Conservation (phyloP, 768 basidiomycete species). For the Grammothele lineata region DNA sequence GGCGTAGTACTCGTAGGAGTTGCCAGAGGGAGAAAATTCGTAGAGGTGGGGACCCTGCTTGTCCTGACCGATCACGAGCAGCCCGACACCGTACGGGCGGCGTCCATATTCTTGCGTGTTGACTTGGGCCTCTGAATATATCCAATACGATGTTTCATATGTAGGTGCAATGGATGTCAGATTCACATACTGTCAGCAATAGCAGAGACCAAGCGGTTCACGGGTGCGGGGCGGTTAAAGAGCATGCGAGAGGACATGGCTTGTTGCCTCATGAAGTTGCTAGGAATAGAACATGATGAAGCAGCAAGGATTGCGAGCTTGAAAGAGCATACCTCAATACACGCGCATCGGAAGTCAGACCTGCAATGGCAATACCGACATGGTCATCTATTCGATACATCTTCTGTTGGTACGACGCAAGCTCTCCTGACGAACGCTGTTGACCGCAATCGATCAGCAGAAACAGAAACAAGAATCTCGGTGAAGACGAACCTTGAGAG, state of each 20-base stretch:
- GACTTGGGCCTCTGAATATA: constrained; percentile 94
- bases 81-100: constrained; percentile 96
- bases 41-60: constrained; percentile 96
- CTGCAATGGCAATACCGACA: constrained; percentile 98
- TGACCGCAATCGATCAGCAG: neutral
- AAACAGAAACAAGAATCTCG: neutral
- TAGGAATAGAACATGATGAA: constrained; percentile 27
- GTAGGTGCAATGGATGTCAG: neutral
- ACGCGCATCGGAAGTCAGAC: constrained; percentile 97
- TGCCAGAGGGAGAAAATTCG: constrained; percentile 97
- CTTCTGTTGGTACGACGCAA: constrained; percentile 99
- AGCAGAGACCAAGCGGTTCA: constrained; percentile 86
- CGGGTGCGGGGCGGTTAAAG: constrained; percentile 92
- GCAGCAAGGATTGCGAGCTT: neutral
- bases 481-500: constrained; percentile 71
- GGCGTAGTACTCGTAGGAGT: constrained; percentile 95
- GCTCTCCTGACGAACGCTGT: constrained; percentile 94
- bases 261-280: constrained; percentile 99
- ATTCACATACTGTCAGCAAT: constrained; percentile 84
- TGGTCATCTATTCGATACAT: constrained; percentile 99
- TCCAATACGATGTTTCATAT: too few relatives aligned
- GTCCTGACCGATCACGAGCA: constrained; percentile 95
- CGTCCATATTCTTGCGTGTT: constrained; percentile 99
- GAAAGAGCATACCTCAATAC: constrained; percentile 71
- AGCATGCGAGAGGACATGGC: constrained; percentile 94